Base-by-base conservation (phyloP, 2,329 filamentous ascomycete genomes). In the Trichoderma arundinaceum region DNA sequence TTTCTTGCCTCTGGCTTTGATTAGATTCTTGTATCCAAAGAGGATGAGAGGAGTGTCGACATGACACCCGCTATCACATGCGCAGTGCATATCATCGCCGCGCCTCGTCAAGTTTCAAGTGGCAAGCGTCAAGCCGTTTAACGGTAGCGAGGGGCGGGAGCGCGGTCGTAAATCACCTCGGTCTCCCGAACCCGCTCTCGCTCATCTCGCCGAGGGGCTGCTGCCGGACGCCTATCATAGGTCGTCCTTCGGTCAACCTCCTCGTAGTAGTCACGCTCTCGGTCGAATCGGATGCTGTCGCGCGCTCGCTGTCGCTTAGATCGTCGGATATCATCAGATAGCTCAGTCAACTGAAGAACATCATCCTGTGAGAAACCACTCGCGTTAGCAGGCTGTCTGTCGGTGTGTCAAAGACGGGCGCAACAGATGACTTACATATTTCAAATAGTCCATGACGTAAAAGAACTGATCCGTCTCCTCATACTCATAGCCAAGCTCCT, bases 391-490 rank as follows among this genome's bases (percentile, higher is more conserved):
- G 44, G 32, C 13, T 19, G 39, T 7, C 7, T n/a, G 17, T 41
- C 65, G 2, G 15, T 4, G 17, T 39, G 17, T 8, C 12, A 39
- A 19, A 39, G 33, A 19, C 7, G 13, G 58, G 7, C 48, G 17
- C 7, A 58, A 17, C 12, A 13, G 54, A 59, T 17, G 8, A 87
- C 92, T 85, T 83, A 97, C 94, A 75, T 95, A 93, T 79, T 85
- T 72, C 61, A 99, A 83, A 76, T 96, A 97, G 69, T 94, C 88
- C 82, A 97, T 94, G 52, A 98, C 88, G 77, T 97, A 98, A 78
- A 91, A 98, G 78, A 92, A 96, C 68, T 85, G 87, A 62, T 92
- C 90, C 0, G 92, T 95, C 82, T 98, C 94, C 75, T 97, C 92
- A 74, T 89, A 98, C 67, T 92, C 88, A 77, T 97, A 98, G 2